Evolutionary conservation across 345 rosid species (phyloP).

Genomic region (Citrus medica): DNA sequence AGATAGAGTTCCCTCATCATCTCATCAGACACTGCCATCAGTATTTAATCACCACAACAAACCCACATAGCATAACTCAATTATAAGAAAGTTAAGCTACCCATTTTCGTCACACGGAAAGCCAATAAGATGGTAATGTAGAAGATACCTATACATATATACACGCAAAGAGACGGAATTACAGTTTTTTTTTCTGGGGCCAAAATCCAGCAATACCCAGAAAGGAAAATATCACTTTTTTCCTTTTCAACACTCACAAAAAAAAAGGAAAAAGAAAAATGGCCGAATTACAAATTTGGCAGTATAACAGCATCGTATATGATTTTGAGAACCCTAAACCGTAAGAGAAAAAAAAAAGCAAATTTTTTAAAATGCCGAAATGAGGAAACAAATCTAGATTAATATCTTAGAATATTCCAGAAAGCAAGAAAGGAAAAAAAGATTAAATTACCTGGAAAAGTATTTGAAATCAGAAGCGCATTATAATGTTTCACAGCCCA

Average conservation of each 20-base stretch:
- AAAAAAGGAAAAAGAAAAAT: neutral
- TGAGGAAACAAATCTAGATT: neutral
- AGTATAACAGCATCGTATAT: too few species aligned
- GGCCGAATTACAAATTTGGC: too few species aligned
- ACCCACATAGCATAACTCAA: neutral
- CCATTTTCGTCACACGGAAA: neutral
- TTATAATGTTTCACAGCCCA: neutral
- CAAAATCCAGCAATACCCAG: neutral
- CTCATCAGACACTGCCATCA: too few species aligned
- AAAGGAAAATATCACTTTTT: neutral
- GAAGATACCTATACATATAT: neutral
- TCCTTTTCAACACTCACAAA: neutral
- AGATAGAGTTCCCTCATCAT: neutral
- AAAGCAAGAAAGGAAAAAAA: neutral
- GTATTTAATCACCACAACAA: neutral
- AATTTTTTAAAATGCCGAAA: neutral
- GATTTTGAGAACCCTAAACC: neutral
- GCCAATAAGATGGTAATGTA: neutral
- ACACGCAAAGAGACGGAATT: neutral
- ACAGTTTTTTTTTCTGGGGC: neutral
- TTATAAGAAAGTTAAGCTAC: neutral
- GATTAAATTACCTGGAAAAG: slow-evolving; percentile 6
- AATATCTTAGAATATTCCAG: slow-evolving; percentile 29
- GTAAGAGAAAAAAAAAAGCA: neutral
- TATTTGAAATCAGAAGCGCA: slow-evolving; percentile 8